Evolutionary conservation across 495 filamentous ascomycete species (phyloP).

Genomic region (Tuber indicum): DNA sequence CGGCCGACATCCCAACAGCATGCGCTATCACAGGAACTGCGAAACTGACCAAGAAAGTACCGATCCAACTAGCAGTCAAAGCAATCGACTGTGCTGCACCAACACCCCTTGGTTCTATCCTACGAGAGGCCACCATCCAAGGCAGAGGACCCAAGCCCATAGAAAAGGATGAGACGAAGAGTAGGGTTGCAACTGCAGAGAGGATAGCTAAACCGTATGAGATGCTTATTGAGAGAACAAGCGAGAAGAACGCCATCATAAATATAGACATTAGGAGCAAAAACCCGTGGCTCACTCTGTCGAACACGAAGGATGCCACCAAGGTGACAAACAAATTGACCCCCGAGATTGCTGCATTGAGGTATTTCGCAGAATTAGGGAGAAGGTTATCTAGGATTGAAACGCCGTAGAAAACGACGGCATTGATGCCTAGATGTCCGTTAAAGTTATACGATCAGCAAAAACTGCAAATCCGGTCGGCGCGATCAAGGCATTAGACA

Average conservation of each 20-base stretch:
- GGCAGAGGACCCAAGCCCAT: slow-evolving; percentile 90
- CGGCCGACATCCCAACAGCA: slow-evolving; percentile 14
- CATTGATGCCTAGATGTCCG: slow-evolving; percentile 62
- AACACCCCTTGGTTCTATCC: slow-evolving; percentile 81
- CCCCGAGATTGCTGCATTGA: slow-evolving; percentile 77
- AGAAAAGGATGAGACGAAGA: slow-evolving; percentile 84
- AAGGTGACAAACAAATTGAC: slow-evolving; percentile 81
- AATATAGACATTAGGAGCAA: slow-evolving; percentile 72
- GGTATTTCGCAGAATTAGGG: slow-evolving; percentile 64
- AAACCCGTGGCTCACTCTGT: slow-evolving; percentile 75
- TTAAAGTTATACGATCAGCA: slow-evolving; percentile 1
- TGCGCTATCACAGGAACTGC: slow-evolving; percentile 32
- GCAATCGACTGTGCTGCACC: slow-evolving; percentile 82
- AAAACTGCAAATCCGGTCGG: not conserved
- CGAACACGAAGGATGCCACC: slow-evolving; percentile 71
- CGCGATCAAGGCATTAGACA: not conserved
- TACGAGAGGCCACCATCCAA: slow-evolving; percentile 84
- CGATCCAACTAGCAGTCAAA: slow-evolving; percentile 78
- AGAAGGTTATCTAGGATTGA: slow-evolving; percentile 71
- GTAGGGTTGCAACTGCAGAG: slow-evolving; percentile 69
- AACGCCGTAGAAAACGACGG: slow-evolving; percentile 96
- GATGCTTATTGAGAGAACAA: slow-evolving; percentile 71
- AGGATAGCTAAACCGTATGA: slow-evolving; percentile 59
- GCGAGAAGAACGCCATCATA: slow-evolving; percentile 71
- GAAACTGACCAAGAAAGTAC: slow-evolving; percentile 69